Percentiles rank a stretch among this genome's conserved stretches.
phyloP scores from a whole-genome alignment of 2,329 filamentous ascomycete species.

The Claviceps paspali region DNA sequence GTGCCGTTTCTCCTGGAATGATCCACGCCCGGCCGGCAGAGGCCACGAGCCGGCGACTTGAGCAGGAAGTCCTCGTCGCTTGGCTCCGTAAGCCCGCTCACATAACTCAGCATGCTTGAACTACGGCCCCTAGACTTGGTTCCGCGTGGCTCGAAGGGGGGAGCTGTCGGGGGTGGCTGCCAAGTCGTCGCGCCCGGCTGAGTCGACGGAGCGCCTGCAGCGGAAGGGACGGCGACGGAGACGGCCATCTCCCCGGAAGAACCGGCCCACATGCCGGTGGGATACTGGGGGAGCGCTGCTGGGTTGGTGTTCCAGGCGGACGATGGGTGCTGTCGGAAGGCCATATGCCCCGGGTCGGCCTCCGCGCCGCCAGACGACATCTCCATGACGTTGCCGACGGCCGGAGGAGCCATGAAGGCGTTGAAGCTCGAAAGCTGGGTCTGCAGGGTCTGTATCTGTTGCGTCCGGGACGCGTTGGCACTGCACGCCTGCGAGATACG shows the following conservation, averaged over 20 bases:
- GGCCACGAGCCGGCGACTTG: conserved; percentile 10
- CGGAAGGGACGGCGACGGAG: conserved; percentile 16
- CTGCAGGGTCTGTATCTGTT: conserved; percentile 17
- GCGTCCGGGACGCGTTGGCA: conserved; percentile 15
- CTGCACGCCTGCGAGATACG: conserved; percentile 24
- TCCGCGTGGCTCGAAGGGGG: conserved; percentile 19
- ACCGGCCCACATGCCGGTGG: conserved; percentile 21
- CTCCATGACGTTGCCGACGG: conserved; percentile 19
- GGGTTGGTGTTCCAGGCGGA: conserved; percentile 21
- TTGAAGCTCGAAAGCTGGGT: conserved; percentile 18
- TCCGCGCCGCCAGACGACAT: conserved; percentile 7
- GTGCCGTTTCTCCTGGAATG: conserved; percentile 10
- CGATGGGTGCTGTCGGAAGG: conserved; percentile 11
- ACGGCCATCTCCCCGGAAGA: conserved; percentile 19
- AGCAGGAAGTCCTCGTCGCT: conserved; percentile 32
- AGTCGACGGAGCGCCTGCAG: conserved; percentile 13
- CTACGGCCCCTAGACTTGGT: conserved; percentile 39
- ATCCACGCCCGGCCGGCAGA: conserved; percentile 3
- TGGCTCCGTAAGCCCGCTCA: conserved; percentile 52
- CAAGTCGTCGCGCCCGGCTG: conserved; percentile 18
- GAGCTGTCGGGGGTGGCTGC: conserved; percentile 23
- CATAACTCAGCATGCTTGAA: conserved; percentile 51
- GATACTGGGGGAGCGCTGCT: conserved; percentile 19
- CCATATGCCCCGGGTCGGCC: conserved; percentile 9
- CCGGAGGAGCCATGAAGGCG: conserved; percentile 15